phyloP scores from a whole-genome alignment of 2,329 filamentous ascomycete species.

The Ascochyta lentis region DNA sequence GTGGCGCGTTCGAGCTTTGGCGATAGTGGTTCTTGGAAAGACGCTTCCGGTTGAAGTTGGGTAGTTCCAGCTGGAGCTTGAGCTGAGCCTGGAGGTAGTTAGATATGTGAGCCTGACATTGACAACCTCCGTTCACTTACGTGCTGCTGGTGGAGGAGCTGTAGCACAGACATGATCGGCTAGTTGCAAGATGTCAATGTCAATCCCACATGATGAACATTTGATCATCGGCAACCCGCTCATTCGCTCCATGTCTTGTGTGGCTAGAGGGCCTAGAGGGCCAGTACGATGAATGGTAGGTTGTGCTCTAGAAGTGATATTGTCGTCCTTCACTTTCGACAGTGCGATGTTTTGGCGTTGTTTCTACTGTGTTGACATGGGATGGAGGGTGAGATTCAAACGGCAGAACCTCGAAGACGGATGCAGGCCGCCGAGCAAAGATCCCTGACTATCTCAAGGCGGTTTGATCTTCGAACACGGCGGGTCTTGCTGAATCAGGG shows the following conservation, averaged over 20 bases:
- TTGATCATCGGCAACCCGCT: slow-evolving; percentile 49
- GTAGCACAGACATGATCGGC: slow-evolving; percentile 78
- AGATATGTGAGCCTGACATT: slow-evolving; percentile 2
- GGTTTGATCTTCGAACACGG: slow-evolving; percentile 37
- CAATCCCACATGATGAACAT: slow-evolving; percentile 51
- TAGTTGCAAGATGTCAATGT: slow-evolving; percentile 85
- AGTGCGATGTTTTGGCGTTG: slow-evolving; percentile 18
- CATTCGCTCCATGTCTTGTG: slow-evolving; percentile 37
- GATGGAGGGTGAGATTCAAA: slow-evolving; percentile 26
- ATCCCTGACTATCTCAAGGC: slow-evolving; percentile 33
- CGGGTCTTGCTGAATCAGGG: slow-evolving; percentile 41
- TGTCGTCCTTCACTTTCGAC: slow-evolving; percentile 5
- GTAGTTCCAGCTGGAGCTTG: slow-evolving; percentile 5
- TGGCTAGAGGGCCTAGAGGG: slow-evolving; percentile 15
- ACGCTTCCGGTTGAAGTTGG: slow-evolving; percentile 8
- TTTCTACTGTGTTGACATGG: slow-evolving; percentile 35
- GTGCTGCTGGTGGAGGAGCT: slow-evolving; percentile 39
- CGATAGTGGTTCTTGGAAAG: slow-evolving; percentile 12
- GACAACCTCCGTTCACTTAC: slow-evolving; percentile 50
- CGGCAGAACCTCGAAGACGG: slow-evolving; percentile 27
- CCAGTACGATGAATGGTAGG: slow-evolving; percentile 3
- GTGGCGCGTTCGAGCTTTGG: slow-evolving; percentile 44
- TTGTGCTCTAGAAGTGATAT: slow-evolving; percentile 8
- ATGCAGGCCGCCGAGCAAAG: slow-evolving; percentile 27
- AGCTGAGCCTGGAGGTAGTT: background rate